Conservation (phyloP, 805 yeast species). For the Wickerhamiella slavikovae region DNA sequence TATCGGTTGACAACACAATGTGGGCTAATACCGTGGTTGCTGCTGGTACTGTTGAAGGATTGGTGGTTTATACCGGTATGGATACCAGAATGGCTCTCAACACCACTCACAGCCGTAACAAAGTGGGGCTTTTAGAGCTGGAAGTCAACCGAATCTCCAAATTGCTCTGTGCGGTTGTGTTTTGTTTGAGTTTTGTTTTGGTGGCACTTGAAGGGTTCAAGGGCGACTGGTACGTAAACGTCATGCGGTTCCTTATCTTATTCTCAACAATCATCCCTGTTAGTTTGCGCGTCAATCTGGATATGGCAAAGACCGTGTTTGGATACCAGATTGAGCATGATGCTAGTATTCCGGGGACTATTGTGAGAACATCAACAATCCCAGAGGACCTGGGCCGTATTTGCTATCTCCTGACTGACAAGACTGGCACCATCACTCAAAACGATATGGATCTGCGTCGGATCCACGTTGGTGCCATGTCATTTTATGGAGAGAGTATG, state of each 20-base stretch:
- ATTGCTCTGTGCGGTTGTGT: slow-evolving; percentile 71
- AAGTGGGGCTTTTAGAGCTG: slow-evolving; percentile 71
- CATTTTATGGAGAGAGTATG: slow-evolving; percentile 81
- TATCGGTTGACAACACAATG: slow-evolving; percentile 74
- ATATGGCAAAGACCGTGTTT: slow-evolving; percentile 86
- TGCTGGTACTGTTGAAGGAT: slow-evolving; percentile 77
- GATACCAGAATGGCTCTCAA: slow-evolving; percentile 94
- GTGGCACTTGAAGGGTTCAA: slow-evolving; percentile 64
- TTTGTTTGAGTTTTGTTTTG: slow-evolving; percentile 49
- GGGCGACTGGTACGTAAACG: slow-evolving; percentile 67
- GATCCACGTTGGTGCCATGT: slow-evolving; percentile 77
- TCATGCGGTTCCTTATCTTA: slow-evolving; percentile 73
- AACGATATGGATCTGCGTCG: slow-evolving; percentile 95
- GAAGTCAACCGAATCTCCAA: slow-evolving; percentile 82
- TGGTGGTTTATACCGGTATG: slow-evolving; percentile 71
- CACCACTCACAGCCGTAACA: slow-evolving; percentile 70
- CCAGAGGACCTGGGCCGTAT: slow-evolving; percentile 96
- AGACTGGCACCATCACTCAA: slow-evolving; percentile 93
- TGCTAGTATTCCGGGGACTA: slow-evolving; percentile 53
- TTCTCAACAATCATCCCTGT: slow-evolving; percentile 95
- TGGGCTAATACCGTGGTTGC: slow-evolving; percentile 99
- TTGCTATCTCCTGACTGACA: slow-evolving; percentile 79
- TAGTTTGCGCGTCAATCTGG: slow-evolving; percentile 80
- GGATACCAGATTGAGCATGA: slow-evolving; percentile 92
- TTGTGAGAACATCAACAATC: slow-evolving; percentile 91